Conservation (phyloP, 2,329 filamentous ascomycete species). For the Alternaria incomplexa region DNA sequence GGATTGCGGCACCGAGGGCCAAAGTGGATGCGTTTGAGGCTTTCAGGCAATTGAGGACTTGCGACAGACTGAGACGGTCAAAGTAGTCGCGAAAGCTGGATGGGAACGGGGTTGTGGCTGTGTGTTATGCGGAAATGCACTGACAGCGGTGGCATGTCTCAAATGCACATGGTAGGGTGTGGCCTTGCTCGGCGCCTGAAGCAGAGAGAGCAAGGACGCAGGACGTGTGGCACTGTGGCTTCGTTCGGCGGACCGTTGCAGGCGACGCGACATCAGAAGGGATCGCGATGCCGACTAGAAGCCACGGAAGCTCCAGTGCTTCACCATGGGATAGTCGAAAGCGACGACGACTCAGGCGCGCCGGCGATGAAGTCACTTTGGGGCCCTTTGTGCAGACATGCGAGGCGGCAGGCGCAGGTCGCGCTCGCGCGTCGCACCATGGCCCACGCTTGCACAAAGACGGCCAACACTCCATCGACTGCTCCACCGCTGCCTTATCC, state of each 20-base stretch:
- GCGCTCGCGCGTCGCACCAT: conserved; percentile 13
- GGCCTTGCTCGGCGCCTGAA: neutral
- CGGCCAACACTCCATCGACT: conserved; percentile 7
- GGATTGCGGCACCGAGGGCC: conserved; percentile 6
- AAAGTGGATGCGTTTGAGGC: neutral
- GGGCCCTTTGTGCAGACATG: conserved; percentile 20
- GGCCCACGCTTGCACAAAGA: conserved; percentile 7
- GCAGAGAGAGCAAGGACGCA: neutral
- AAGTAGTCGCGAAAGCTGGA: neutral
- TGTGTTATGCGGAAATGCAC: conserved; percentile 13
- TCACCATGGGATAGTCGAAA: conserved; percentile 3
- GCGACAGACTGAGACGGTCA: conserved; percentile 3
- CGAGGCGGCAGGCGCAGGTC: conserved; percentile 7
- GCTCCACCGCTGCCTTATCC: conserved; percentile 2
- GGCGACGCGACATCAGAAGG: neutral
- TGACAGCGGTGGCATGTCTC: conserved; percentile 10
- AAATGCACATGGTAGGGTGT: conserved; percentile 10
- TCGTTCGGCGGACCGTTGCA: conserved; percentile 8
- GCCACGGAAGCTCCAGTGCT: neutral
- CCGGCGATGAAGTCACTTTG: conserved; percentile 9
- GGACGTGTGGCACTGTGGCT: conserved; percentile 2
- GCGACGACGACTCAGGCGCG: conserved; percentile 1
- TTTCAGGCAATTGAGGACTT: neutral
- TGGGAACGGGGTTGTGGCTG: conserved; percentile 13
- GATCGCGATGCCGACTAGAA: neutral